Conservation (phyloP, 495 filamentous ascomycete species). For the Aspergillus olivimuriae region DNA sequence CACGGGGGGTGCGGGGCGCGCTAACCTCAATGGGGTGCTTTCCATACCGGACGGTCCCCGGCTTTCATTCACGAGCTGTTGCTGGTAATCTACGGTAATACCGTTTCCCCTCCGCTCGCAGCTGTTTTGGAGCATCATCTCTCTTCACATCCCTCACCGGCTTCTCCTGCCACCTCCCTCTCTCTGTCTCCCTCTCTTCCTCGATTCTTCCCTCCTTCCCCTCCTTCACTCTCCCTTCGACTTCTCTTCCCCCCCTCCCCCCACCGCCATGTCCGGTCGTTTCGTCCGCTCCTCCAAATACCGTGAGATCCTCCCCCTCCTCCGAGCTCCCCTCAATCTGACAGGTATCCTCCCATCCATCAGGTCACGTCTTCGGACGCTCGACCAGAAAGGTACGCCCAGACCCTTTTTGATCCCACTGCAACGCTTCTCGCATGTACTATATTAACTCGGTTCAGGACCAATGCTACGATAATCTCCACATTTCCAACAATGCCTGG, state of each 20-base stretch:
- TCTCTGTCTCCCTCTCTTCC: slow-evolving; percentile 7
- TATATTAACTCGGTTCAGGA: slow-evolving; percentile 48
- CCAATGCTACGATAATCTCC: slow-evolving; percentile 95
- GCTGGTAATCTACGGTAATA: no score
- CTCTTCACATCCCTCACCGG: no score
- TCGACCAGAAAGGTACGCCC: slow-evolving; percentile 74
- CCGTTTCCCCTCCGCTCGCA: background rate
- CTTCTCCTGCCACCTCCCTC: background rate
- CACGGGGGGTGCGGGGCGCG: no score
- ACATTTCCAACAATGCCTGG: slow-evolving; percentile 95
- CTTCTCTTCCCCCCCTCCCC: background rate
- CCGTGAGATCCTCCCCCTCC: slow-evolving; percentile 57
- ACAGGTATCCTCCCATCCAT: slow-evolving; percentile 13
- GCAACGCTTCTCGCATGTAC: slow-evolving; percentile 6
- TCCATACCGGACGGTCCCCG: no score
- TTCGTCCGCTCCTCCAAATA: slow-evolving; percentile 99
- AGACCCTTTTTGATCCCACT: background rate
- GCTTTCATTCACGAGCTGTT: no score
- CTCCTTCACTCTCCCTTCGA: slow-evolving; percentile 4
- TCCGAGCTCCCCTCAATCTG: slow-evolving; percentile 19
- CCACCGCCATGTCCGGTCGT: slow-evolving; percentile 73
- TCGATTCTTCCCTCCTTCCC: slow-evolving; percentile 6
- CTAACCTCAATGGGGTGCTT: no score
- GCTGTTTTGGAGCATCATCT: no score
- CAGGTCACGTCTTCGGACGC: slow-evolving; percentile 97